These are phyloP conservation scores for Diplosphaera chodatii DNA, from an alignment of 139 green algal species.

Conservation along the genomic window DNA sequence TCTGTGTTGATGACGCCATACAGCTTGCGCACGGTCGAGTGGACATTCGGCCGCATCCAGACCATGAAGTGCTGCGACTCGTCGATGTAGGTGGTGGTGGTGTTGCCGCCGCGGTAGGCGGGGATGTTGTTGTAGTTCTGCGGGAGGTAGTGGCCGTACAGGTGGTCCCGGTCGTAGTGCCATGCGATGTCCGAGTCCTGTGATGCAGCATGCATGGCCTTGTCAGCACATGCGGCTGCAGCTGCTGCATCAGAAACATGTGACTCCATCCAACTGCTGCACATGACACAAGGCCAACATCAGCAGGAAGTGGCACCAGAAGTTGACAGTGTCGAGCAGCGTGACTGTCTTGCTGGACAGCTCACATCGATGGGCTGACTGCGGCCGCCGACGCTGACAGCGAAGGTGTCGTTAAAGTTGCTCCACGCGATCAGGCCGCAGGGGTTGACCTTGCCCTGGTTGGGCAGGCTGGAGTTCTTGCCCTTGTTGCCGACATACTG, in stretches of 20 bases:
- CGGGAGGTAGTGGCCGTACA: slow-evolving; percentile 58
- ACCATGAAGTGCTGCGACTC: slow-evolving; percentile 90
- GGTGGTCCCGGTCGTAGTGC: slow-evolving; percentile 47
- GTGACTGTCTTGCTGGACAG: neutral
- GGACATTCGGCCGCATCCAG: slow-evolving; percentile 85
- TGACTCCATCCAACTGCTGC: neutral
- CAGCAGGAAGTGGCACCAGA: no score
- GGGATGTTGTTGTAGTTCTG: slow-evolving; percentile 67
- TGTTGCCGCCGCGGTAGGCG: slow-evolving; percentile 48
- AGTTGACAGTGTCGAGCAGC: no score
- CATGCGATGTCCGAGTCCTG: slow-evolving; percentile 63
- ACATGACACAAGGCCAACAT: no score
- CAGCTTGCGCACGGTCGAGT: slow-evolving; percentile 60
- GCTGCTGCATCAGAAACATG: neutral
- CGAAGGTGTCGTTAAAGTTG: slow-evolving; percentile 91
- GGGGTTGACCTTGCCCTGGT: slow-evolving; percentile 65
- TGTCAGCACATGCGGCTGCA: no score
- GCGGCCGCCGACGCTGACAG: slow-evolving; percentile 5
- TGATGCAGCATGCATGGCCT: no score
- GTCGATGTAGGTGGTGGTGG: slow-evolving; percentile 33
- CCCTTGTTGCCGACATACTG: slow-evolving; percentile 19
- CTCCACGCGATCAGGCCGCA: slow-evolving; percentile 89
- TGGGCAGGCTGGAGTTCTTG: slow-evolving; percentile 15
- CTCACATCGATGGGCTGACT: slow-evolving; percentile 9
- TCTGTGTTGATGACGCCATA: slow-evolving; percentile 53